Conservation (phyloP, 2,329 filamentous ascomycete genomes). For the Thermothelomyces thermophilus region DNA sequence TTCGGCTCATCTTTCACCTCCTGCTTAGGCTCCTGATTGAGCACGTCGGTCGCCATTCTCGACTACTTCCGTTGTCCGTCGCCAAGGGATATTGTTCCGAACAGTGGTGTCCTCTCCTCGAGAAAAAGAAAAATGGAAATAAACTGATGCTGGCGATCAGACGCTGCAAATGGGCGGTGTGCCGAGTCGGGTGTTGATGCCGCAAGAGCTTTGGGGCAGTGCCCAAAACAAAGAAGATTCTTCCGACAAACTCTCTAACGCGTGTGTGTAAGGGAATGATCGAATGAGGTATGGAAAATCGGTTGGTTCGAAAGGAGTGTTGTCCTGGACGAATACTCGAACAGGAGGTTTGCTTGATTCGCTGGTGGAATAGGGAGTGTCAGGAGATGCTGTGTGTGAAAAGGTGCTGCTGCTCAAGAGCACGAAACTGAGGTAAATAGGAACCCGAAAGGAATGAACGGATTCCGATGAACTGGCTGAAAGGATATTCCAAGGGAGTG, state of each 20-base stretch:
- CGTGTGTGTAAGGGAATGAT: slow-evolving; percentile 6
- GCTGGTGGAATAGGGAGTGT: slow-evolving; percentile 5
- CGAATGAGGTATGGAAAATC: slow-evolving; percentile 11
- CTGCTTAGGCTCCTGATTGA: slow-evolving; percentile 22
- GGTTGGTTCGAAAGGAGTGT: slow-evolving; percentile 33
- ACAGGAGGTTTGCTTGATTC: slow-evolving; percentile 18
- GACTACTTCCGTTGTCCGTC: slow-evolving; percentile 7
- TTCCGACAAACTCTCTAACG: neutral
- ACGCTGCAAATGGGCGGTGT: neutral
- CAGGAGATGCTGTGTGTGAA: slow-evolving; percentile 4
- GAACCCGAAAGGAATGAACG: slow-evolving; percentile 49
- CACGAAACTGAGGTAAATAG: slow-evolving; percentile 37
- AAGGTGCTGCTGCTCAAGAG: slow-evolving; percentile 26
- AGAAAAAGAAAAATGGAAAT: too few relatives aligned
- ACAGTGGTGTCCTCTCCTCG: slow-evolving; percentile 3
- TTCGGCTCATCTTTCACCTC: slow-evolving; percentile 11
- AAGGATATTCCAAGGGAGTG: slow-evolving; percentile 41
- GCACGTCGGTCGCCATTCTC: slow-evolving; percentile 26
- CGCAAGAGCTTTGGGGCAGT: neutral
- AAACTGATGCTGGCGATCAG: neutral
- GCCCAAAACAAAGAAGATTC: too few relatives aligned
- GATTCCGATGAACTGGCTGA: slow-evolving; percentile 36
- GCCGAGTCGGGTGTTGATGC: neutral
- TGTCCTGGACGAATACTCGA: slow-evolving; percentile 25
- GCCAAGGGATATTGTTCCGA: slow-evolving; percentile 5